These are phyloP conservation scores for Cadophora sp. DNA, from an alignment of 2,329 filamentous ascomycete genomes.

Conservation along the genomic window DNA sequence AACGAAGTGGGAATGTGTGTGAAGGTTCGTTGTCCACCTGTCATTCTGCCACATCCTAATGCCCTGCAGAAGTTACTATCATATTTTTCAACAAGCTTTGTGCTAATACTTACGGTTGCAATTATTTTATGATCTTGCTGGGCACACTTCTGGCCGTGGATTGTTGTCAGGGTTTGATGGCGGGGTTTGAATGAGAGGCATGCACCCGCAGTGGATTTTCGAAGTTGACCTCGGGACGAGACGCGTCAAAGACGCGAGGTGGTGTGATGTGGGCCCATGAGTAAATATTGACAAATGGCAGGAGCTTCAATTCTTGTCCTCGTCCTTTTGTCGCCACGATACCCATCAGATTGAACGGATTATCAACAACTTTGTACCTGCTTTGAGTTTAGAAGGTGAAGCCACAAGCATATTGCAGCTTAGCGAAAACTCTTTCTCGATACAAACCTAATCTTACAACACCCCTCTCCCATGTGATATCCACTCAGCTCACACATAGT, in stretches of 20 bases:
- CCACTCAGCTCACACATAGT: too few relatives aligned
- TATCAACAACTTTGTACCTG: neutral
- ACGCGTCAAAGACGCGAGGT: neutral
- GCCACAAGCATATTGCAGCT: neutral
- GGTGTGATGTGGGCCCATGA: neutral
- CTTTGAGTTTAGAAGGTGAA: neutral
- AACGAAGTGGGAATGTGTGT: constrained; percentile 49
- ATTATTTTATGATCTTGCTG: neutral
- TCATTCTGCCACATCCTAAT: constrained; percentile 25
- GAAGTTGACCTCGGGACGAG: neutral
- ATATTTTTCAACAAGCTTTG: neutral
- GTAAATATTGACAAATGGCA: neutral
- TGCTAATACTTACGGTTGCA: neutral
- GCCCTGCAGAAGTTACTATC: neutral
- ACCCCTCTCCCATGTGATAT: too few relatives aligned
- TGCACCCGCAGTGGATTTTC: neutral
- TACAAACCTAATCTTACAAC: too few relatives aligned
- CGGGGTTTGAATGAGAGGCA: neutral
- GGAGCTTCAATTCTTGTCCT: neutral
- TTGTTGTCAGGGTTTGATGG: constrained; percentile 1
- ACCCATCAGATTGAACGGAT: neutral
- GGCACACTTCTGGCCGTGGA: neutral
- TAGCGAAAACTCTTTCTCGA: too few relatives aligned
- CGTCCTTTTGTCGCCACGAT: neutral
- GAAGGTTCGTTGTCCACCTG: constrained; percentile 51